Conservation (phyloP, 208 protist species). For the Lotmaria passim region DNA sequence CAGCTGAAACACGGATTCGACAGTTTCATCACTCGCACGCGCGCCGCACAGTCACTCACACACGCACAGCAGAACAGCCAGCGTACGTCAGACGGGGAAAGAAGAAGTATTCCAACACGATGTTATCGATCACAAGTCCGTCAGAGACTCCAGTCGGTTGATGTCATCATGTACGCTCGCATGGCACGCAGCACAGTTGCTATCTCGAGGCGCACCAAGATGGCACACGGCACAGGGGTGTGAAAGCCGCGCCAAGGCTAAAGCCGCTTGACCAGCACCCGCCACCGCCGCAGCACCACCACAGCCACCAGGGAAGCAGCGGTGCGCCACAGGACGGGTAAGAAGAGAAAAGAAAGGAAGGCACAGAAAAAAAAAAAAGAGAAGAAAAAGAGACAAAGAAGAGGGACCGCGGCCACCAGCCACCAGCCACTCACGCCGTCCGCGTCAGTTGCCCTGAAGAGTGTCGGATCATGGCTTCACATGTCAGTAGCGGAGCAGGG, state of each 20-base stretch:
- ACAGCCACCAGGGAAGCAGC: too few relatives aligned
- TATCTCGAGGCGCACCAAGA: constrained; percentile 37
- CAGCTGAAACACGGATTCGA: constrained; percentile 63
- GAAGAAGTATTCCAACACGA: constrained; percentile 26
- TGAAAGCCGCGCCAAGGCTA: constrained; percentile 41
- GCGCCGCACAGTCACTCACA: not conserved
- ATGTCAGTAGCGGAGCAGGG: constrained; percentile 32
- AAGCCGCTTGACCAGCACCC: constrained; percentile 25
- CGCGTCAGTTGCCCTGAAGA: constrained; percentile 29
- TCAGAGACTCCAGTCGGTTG: constrained; percentile 44
- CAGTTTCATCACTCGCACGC: constrained; percentile 43
- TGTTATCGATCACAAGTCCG: constrained; percentile 25
- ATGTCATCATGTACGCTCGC: constrained; percentile 28
- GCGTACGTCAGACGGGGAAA: constrained; percentile 29
- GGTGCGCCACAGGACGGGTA: not conserved
- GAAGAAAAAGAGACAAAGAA: too few relatives aligned
- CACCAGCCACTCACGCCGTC: constrained; percentile 1
- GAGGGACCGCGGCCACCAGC: too few relatives aligned
- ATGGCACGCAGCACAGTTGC: not conserved
- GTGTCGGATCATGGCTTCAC: constrained; percentile 28
- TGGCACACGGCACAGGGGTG: constrained; percentile 35
- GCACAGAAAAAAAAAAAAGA: too few relatives aligned
- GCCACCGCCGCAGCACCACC: not conserved
- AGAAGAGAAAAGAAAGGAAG: not conserved
- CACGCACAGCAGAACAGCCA: too few relatives aligned